Evolutionary conservation across 805 yeast genomes (phyloP).

Genomic region (Ogataea methanolica): DNA sequence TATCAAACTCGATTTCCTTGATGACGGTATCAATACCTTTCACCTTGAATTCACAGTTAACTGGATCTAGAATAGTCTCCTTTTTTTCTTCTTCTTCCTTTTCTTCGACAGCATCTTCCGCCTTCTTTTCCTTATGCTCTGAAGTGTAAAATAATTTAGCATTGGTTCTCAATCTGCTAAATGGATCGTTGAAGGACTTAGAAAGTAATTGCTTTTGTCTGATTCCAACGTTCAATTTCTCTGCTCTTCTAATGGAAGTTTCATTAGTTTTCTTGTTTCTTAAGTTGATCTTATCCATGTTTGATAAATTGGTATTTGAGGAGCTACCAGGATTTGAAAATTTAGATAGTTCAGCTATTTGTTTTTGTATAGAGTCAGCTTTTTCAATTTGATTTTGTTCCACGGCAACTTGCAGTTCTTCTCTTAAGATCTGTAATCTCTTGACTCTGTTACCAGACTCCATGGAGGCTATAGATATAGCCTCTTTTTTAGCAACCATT

Average conservation of each 20-base stretch:
- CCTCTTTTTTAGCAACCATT: constrained; percentile 69
- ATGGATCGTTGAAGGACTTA: constrained; percentile 61
- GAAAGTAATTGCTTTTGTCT: constrained; percentile 42
- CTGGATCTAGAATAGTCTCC: constrained; percentile 31
- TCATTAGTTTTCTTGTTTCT: constrained; percentile 82
- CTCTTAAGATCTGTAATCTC: constrained; percentile 65
- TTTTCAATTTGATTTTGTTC: constrained; percentile 47
- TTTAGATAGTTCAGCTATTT: constrained; percentile 35
- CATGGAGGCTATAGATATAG: constrained; percentile 46
- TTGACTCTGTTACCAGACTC: constrained; percentile 74
- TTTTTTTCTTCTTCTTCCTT: constrained; percentile 36
- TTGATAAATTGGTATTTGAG: constrained; percentile 33
- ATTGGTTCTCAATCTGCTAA: constrained; percentile 81
- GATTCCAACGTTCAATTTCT: constrained; percentile 54
- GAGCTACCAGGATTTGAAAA: constrained; percentile 25
- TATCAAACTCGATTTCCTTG: constrained; percentile 24
- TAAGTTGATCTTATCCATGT: constrained; percentile 70
- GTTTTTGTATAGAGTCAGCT: constrained; percentile 42
- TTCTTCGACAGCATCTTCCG: constrained; percentile 44
- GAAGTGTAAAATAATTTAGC: constrained; percentile 76
- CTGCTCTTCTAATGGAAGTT: constrained; percentile 75
- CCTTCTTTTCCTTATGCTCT: constrained; percentile 46
- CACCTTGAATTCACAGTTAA: constrained; percentile 27
- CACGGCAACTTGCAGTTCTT: constrained; percentile 69
- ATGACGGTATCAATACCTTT: constrained; percentile 30